phyloP scores from a whole-genome alignment of 2,329 filamentous ascomycete species.

The Pseudopyrenochaeta lycopersici region DNA sequence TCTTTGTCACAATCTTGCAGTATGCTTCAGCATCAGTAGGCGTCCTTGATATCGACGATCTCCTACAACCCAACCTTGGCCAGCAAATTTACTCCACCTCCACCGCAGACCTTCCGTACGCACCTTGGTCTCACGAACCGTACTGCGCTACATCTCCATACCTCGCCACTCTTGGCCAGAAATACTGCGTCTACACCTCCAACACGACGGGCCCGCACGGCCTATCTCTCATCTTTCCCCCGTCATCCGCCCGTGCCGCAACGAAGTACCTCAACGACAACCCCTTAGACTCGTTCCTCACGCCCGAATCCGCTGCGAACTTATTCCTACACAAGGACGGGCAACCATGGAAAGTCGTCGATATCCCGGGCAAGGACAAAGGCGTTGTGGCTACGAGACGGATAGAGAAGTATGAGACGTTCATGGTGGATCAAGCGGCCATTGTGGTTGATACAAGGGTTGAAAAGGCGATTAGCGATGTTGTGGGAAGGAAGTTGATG shows the following conservation, averaged over 20 bases:
- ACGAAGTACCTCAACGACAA: slow-evolving; percentile 18
- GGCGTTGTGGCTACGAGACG: slow-evolving; percentile 28
- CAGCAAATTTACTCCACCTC: neutral
- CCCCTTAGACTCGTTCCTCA: slow-evolving; percentile 21
- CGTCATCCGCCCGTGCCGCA: slow-evolving; percentile 9
- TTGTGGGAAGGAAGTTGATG: slow-evolving; percentile 12
- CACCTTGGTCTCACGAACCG: slow-evolving; percentile 28
- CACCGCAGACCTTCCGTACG: neutral
- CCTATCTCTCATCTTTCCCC: slow-evolving; percentile 21
- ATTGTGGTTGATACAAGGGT: slow-evolving; percentile 22
- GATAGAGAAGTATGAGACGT: slow-evolving; percentile 29
- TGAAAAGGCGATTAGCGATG: slow-evolving; percentile 3
- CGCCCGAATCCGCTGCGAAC: slow-evolving; percentile 7
- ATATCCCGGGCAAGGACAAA: slow-evolving; percentile 28
- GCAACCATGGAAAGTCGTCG: slow-evolving; percentile 21
- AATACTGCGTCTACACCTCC: slow-evolving; percentile 33
- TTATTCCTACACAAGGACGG: slow-evolving; percentile 2
- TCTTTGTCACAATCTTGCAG: neutral
- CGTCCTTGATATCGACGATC: slow-evolving; percentile 19
- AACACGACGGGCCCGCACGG: slow-evolving; percentile 21
- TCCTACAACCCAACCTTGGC: slow-evolving; percentile 14
- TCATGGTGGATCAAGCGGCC: slow-evolving; percentile 35
- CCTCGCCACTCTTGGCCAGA: slow-evolving; percentile 14
- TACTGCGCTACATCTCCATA: slow-evolving; percentile 16
- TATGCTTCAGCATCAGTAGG: slow-evolving; percentile 15